phyloP scores from a whole-genome alignment of 139 green algal species.

The Diplosphaera chodatii region DNA sequence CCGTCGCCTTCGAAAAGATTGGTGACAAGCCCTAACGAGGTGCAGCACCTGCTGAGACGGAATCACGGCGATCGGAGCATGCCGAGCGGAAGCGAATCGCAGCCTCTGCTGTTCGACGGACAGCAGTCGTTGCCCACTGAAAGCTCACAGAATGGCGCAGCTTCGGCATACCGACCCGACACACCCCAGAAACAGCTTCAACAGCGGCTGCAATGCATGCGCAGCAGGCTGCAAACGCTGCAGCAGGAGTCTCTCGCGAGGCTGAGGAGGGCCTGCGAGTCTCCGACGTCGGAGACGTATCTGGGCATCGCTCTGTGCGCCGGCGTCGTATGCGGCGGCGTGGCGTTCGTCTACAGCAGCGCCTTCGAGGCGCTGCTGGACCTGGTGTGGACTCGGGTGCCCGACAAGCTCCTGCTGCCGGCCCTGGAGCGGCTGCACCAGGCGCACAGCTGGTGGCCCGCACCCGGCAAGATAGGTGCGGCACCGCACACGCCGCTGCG shows the following conservation, averaged over 20 bases:
- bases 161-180: neutral
- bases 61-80: neutral
- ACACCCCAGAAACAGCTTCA: neutral
- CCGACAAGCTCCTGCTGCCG: constrained; percentile 1
- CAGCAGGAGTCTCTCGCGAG: neutral
- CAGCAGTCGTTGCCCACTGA: neutral
- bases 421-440: neutral
- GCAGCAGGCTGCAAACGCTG: neutral
- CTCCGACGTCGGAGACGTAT: neutral
- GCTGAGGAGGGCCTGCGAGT: neutral
- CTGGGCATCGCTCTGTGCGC: constrained; percentile 13
- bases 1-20: too few relatives aligned
- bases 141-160: neutral
- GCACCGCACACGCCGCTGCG: too few relatives aligned
- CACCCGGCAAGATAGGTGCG: neutral
- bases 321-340: constrained; percentile 16
- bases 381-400: constrained; percentile 16
- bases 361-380: constrained; percentile 22
- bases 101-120: neutral
- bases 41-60: neutral
- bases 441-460: constrained; percentile 1
- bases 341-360: constrained; percentile 27
- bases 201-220: neutral
- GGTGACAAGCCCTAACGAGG: too few relatives aligned
- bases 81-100: neutral